These are phyloP conservation scores for Ogataea hybrid DNA, from an alignment of 1,139 yeast genomes.

Conservation along the genomic window DNA sequence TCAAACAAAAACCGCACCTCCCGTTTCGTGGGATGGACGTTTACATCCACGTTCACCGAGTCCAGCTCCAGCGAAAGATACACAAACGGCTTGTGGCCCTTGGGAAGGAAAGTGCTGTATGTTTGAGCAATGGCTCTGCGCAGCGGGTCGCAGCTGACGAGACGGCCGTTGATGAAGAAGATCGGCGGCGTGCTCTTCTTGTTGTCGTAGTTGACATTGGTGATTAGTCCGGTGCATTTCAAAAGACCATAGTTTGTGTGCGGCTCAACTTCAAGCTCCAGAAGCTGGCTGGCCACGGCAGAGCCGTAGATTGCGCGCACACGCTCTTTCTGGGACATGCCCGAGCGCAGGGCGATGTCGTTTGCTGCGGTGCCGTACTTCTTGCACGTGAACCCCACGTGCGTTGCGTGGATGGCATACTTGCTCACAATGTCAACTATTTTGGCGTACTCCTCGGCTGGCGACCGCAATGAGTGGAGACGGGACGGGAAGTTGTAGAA, in stretches of 20 bases:
- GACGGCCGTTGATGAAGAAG: constrained; percentile 79
- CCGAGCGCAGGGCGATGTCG: constrained; percentile 53
- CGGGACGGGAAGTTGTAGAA: constrained; percentile 89
- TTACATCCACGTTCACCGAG: constrained; percentile 80
- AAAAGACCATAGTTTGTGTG: constrained; percentile 42
- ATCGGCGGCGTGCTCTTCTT: constrained; percentile 68
- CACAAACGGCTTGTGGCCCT: constrained; percentile 75
- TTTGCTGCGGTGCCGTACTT: constrained; percentile 67
- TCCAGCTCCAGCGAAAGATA: constrained; percentile 65
- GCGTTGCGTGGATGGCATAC: constrained; percentile 72
- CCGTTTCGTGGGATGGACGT: constrained; percentile 92
- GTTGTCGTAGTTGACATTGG: constrained; percentile 70
- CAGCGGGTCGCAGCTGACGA: constrained; percentile 81
- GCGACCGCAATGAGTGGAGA: constrained; percentile 59
- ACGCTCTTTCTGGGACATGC: constrained; percentile 54
- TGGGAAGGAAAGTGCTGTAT: constrained; percentile 69
- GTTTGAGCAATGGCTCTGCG: constrained; percentile 65
- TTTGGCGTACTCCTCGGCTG: constrained; percentile 71
- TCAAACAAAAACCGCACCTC: constrained; percentile 87
- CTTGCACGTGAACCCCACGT: constrained; percentile 77
- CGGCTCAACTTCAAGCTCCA: constrained; percentile 40
- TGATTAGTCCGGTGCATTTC: constrained; percentile 56
- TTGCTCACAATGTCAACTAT: constrained; percentile 82
- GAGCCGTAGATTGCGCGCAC: constrained; percentile 75
- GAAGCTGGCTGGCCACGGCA: constrained; percentile 61